Conservation (phyloP, 257 asterid genomes). For the Phtheirospermum japonicum region DNA sequence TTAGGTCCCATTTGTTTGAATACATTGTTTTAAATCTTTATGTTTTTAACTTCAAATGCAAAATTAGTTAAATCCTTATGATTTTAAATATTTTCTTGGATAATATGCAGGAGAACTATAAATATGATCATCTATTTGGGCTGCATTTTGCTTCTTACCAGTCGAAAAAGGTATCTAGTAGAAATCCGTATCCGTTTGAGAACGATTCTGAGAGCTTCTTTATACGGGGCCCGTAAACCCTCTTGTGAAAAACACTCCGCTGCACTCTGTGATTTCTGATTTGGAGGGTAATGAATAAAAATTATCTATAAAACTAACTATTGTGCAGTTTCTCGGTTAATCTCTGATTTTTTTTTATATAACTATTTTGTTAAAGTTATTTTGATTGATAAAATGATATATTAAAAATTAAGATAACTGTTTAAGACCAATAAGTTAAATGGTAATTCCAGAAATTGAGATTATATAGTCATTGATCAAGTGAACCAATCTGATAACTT, state of each 20-base stretch:
- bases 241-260: slow-evolving; percentile 38
- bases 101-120: slow-evolving; percentile 46
- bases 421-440: too few species aligned
- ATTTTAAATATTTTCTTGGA: too few species aligned
- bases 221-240: slow-evolving; percentile 66
- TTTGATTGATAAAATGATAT: background rate
- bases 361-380: background rate
- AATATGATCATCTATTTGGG: slow-evolving; percentile 72
- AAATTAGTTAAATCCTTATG: too few species aligned
- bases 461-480: too few species aligned
- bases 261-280: slow-evolving; percentile 44
- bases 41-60: too few species aligned
- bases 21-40: too few species aligned
- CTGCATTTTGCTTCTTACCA: slow-evolving; percentile 35
- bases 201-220: slow-evolving; percentile 76
- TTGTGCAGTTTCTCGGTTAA: background rate
- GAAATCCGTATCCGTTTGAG: slow-evolving; percentile 17
- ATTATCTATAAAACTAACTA: background rate
- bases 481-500: background rate
- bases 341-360: background rate
- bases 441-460: background rate
- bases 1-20: too few species aligned
- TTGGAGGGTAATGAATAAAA: slow-evolving; percentile 43
- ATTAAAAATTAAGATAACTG: background rate
- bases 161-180: slow-evolving; percentile 32